Conservation (phyloP, 73 alveolate genomes). For the Tetrahymena elliotti region DNA sequence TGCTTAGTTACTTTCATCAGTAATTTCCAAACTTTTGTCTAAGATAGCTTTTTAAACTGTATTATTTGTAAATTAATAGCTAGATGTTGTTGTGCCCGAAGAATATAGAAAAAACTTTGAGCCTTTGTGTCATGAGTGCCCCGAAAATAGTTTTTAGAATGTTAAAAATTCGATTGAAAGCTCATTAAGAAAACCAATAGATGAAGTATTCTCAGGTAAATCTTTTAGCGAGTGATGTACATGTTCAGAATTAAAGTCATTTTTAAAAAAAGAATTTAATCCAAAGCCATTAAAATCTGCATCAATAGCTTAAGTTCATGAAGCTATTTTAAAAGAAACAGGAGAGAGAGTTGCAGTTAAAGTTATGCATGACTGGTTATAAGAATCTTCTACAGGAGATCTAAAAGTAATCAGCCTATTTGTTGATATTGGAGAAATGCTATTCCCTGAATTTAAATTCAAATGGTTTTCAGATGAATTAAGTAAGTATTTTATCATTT, state of each 20-base stretch:
- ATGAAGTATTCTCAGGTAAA: constrained; percentile 48
- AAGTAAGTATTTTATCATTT: not conserved
- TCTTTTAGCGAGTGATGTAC: too few species aligned
- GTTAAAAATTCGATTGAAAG: constrained; percentile 32
- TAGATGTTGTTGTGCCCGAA: constrained; percentile 52
- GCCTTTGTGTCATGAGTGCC: constrained; percentile 52
- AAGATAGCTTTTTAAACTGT: not conserved
- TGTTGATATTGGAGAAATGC: constrained; percentile 43
- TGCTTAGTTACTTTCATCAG: constrained; percentile 57
- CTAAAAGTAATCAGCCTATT: constrained; percentile 38
- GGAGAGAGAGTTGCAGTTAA: constrained; percentile 64
- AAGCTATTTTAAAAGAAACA: constrained; percentile 42
- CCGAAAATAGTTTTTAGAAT: constrained; percentile 37
- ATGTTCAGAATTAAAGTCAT: not conserved
- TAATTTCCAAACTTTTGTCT: not conserved
- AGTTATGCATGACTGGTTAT: constrained; percentile 56
- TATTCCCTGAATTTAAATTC: constrained; percentile 63
- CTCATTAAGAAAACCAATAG: constrained; percentile 38
- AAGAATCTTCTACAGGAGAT: constrained; percentile 55
- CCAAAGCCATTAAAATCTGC: constrained; percentile 56
- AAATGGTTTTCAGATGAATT: constrained; percentile 66
- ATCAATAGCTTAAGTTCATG: constrained; percentile 62
- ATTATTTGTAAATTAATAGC: not conserved
- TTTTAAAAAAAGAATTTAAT: constrained; percentile 14
- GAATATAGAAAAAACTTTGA: constrained; percentile 55